Conservation (phyloP, 306 rosid genomes). For the Elaeagnus macrophylla region DNA sequence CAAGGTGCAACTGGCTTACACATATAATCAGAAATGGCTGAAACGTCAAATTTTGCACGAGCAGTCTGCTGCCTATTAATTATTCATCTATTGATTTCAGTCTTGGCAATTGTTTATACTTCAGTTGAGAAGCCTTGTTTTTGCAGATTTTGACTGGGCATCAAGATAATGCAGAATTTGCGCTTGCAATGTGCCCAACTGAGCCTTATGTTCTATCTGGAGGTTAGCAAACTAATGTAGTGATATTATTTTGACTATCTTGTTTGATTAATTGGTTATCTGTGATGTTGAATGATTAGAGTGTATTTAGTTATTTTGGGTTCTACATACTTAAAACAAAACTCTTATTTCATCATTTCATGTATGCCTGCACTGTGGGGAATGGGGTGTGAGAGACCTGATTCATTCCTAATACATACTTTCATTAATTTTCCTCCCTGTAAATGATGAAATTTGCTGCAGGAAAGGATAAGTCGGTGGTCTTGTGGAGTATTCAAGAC, state of each 20-base stretch:
- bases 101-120: too few species aligned
- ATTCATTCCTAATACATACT: background rate
- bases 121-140: background rate
- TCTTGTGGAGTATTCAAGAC: constrained; percentile 97
- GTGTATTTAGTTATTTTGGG: too few species aligned
- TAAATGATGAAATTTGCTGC: constrained; percentile 15
- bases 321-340: background rate
- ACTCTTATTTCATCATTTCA: background rate
- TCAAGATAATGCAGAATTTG: constrained; percentile 98
- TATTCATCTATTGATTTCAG: too few species aligned
- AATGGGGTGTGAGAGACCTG: too few species aligned
- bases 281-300: too few species aligned
- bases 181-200: constrained; percentile 99
- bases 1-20: too few species aligned
- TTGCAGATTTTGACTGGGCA: constrained; percentile 91
- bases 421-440: background rate
- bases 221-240: constrained; percentile 38
- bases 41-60: too few species aligned
- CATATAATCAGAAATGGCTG: too few species aligned
- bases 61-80: too few species aligned
- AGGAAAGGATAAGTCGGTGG: constrained; percentile 96
- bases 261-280: too few species aligned
- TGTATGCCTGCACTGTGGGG: too few species aligned
- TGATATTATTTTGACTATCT: too few species aligned
- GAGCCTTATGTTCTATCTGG: constrained; percentile 96